These are phyloP conservation scores for Cladosporium sp. DNA, from an alignment of 2,329 filamentous ascomycete genomes.

Conservation along the genomic window DNA sequence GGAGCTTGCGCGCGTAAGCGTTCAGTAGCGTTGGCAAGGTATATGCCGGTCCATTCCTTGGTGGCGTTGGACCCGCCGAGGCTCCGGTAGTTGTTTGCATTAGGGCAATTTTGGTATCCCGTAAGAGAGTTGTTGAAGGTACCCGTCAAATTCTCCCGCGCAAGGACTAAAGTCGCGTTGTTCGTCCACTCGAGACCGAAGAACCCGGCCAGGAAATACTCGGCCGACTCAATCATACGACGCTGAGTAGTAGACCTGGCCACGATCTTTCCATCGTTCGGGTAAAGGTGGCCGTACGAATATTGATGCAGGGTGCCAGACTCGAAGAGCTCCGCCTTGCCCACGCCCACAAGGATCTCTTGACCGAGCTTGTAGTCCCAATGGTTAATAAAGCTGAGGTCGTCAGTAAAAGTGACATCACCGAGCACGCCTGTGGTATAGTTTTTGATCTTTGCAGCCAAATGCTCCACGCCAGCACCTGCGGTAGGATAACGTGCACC, in stretches of 20 bases:
- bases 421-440: conserved; percentile 37
- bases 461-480: conserved; percentile 48
- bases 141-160: conserved; percentile 52
- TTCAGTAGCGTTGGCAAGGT: conserved; percentile 58
- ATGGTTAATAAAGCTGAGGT: conserved; percentile 59
- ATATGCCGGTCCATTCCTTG: conserved; percentile 55
- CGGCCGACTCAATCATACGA: conserved; percentile 69
- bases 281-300: conserved; percentile 63
- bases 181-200: conserved; percentile 67
- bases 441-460: conserved; percentile 54
- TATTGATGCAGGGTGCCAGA: conserved; percentile 67
- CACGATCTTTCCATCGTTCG: conserved; percentile 65
- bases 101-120: conserved; percentile 61
- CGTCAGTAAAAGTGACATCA: conserved; percentile 51
- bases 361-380: conserved; percentile 65
- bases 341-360: conserved; percentile 66
- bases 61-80: conserved; percentile 49
- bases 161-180: conserved; percentile 48
- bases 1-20: conserved; percentile 46
- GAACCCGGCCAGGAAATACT: conserved; percentile 74
- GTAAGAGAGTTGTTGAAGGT: conserved; percentile 61
- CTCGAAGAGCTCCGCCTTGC: conserved; percentile 60
- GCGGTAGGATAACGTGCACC: conserved; percentile 67
- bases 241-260: conserved; percentile 70
- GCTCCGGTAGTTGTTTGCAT: conserved; percentile 46